Evolutionary conservation across 2,329 filamentous ascomycete species (phyloP).

Genomic region (Alternaria postmessia): DNA sequence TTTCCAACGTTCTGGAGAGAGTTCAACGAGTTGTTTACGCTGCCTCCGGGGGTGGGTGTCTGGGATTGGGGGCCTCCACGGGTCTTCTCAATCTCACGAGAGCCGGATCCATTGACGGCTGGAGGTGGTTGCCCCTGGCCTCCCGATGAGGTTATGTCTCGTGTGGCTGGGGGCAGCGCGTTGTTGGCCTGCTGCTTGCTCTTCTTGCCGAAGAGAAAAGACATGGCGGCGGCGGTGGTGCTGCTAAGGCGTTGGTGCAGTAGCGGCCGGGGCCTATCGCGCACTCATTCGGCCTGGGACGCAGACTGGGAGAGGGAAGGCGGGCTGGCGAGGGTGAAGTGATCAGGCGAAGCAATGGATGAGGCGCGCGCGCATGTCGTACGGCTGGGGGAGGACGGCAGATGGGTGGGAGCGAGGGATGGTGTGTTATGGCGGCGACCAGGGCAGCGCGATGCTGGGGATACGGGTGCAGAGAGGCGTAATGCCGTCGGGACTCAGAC

Average conservation of each 20-base stretch:
- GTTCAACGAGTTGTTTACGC: constrained; percentile 70
- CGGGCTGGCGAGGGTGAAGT: neutral
- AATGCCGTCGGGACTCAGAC: neutral
- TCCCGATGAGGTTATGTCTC: constrained; percentile 66
- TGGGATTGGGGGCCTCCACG: constrained; percentile 32
- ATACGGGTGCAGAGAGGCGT: constrained; percentile 1
- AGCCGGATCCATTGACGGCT: constrained; percentile 53
- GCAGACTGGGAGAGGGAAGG: too few relatives aligned
- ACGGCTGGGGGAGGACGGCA: constrained; percentile 4
- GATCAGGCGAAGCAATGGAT: constrained; percentile 13
- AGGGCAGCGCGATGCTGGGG: constrained; percentile 9
- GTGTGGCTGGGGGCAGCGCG: constrained; percentile 62
- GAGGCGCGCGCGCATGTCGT: constrained; percentile 26
- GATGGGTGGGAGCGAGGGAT: neutral
- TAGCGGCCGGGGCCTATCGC: constrained; percentile 37
- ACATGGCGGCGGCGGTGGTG: constrained; percentile 51
- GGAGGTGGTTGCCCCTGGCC: constrained; percentile 55
- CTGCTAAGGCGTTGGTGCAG: constrained; percentile 28
- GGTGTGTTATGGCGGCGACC: too few relatives aligned
- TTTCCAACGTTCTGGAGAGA: constrained; percentile 67
- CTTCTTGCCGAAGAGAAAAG: constrained; percentile 62
- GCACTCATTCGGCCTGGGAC: constrained; percentile 43
- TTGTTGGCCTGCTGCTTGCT: constrained; percentile 50
- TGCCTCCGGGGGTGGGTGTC: constrained; percentile 78
- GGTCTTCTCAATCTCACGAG: constrained; percentile 53